Evolutionary conservation across 306 rosid genomes (phyloP), one percentile per base, ranked within the genome.

Genomic region (Spatholobus suberectus): DNA sequence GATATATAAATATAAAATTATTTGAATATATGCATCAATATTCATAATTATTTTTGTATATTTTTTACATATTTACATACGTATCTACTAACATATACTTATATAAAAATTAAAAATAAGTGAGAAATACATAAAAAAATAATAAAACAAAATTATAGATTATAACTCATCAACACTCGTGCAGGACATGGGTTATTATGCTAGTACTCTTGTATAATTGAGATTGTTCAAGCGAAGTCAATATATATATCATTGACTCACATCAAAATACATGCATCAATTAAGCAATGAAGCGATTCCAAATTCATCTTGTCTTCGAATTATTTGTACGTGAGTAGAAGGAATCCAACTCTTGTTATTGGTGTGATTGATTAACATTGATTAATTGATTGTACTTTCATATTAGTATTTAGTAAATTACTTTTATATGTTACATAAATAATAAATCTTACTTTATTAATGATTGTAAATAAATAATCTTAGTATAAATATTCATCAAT

Each of bases 251-350:
- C 21, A 52, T 54, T 49, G 57, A 24, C 63, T 59, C 32, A 59
- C 6, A 23, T 23, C 2, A 15, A 51, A n/a, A 27, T n/a, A 70
- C 3, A 69, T 21, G 38, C 20, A n/a, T 66, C 34, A 15, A 5
- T 14, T 21, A 20, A 18, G 54, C 35, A 23, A 27, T 26, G 62
- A 44, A 37, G n/a, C 5, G 21, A 29, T 44, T 65, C 34, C 72
- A 44, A n/a, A 68, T 68, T n/a, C 27, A 37, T 52, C 65, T 34
- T 24, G 77, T 78, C 75, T 51, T 35, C 26, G 32, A 34, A 35
- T 58, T 15, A 54, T n/a, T 32, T 41, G 83, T 54, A 21, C 68
- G 18, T 37, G 57, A 26, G 44, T 52, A 9, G 5, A 14, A 67
- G 55, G 83, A 67, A 79, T 49, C 68, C 38, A 49, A 18, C 13